Evolutionary conservation across 2,329 filamentous ascomycete species (phyloP).

Genomic region (Trichophyton mentagrophytes): DNA sequence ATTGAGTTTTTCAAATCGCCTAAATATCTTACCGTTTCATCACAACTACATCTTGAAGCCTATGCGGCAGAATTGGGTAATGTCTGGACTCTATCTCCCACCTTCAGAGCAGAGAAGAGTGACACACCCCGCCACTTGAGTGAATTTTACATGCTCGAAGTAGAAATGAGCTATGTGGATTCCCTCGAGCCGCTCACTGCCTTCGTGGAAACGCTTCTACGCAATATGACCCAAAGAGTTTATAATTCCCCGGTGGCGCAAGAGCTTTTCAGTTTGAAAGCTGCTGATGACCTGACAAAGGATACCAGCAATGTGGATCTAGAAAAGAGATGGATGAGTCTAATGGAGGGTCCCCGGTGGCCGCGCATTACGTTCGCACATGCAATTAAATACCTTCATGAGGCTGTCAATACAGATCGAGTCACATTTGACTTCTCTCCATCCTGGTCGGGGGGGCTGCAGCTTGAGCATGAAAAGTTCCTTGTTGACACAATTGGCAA

Average conservation of each 20-base stretch:
- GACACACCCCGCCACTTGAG: conserved; percentile 88
- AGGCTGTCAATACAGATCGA: conserved; percentile 39
- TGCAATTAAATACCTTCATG: conserved; percentile 56
- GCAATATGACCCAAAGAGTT: conserved; percentile 40
- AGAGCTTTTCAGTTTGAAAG: conserved; percentile 42
- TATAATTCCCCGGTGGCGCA: conserved; percentile 39
- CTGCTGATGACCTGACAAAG: conserved; percentile 30
- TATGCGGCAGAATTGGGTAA: conserved; percentile 75
- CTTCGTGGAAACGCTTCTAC: conserved; percentile 67
- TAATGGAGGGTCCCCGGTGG: conserved; percentile 50
- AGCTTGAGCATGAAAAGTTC: conserved; percentile 86
- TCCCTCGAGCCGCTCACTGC: conserved; percentile 60
- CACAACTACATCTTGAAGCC: conserved; percentile 87
- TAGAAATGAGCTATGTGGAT: conserved; percentile 68
- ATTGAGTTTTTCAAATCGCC: conserved; percentile 64
- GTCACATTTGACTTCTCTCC: conserved; percentile 55
- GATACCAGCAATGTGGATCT: conserved; percentile 37
- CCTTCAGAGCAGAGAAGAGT: conserved; percentile 84
- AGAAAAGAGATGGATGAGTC: conserved; percentile 56
- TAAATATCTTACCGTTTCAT: conserved; percentile 94
- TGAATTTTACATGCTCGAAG: conserved; percentile 98
- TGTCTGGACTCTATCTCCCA: conserved; percentile 89
- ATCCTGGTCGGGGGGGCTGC: conserved; percentile 59
- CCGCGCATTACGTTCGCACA: conserved; percentile 70
- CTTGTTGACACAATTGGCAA: conserved; percentile 57